Evolutionary conservation across 2,329 filamentous ascomycete genomes (phyloP).

Genomic region (Pseudogymnoascus sp.): DNA sequence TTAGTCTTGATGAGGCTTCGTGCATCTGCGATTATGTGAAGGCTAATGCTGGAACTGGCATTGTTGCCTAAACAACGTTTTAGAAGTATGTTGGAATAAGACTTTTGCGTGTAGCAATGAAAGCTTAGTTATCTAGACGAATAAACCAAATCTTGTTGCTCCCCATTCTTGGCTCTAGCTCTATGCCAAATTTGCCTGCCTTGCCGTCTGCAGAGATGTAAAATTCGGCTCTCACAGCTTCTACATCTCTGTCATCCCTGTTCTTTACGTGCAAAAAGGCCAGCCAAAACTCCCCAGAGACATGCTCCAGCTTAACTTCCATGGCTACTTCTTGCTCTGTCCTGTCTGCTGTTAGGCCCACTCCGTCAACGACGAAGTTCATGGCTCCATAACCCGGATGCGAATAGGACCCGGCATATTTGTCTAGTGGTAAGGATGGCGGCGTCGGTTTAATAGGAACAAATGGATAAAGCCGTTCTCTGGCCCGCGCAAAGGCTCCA

Average conservation of each 20-base stretch:
- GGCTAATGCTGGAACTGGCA: not conserved
- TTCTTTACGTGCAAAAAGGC: constrained; percentile 13
- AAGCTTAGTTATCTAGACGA: not conserved
- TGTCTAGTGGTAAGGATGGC: constrained; percentile 29
- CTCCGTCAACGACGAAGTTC: not conserved
- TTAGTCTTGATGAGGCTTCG: not conserved
- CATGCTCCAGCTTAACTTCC: constrained; percentile 20
- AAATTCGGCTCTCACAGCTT: constrained; percentile 22
- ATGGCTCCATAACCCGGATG: constrained; percentile 19
- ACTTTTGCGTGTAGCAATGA: not conserved
- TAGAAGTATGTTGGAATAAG: not conserved
- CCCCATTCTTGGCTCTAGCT: constrained; percentile 20
- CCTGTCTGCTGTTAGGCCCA: constrained; percentile 10
- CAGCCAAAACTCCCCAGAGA: constrained; percentile 26
- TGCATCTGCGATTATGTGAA: not conserved
- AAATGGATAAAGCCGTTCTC: constrained; percentile 30
- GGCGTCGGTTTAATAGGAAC: constrained; percentile 31
- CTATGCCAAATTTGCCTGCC: constrained; percentile 18
- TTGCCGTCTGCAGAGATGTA: constrained; percentile 19
- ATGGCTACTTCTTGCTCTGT: constrained; percentile 13
- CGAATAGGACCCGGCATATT: constrained; percentile 38
- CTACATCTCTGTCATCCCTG: constrained; percentile 14
- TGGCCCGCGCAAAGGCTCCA: constrained; percentile 25
- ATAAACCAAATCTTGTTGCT: constrained; percentile 1
- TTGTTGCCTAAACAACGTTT: not conserved